Base-by-base conservation (phyloP, 345 rosid genomes). In the Cardiospermum halicacabum region DNA sequence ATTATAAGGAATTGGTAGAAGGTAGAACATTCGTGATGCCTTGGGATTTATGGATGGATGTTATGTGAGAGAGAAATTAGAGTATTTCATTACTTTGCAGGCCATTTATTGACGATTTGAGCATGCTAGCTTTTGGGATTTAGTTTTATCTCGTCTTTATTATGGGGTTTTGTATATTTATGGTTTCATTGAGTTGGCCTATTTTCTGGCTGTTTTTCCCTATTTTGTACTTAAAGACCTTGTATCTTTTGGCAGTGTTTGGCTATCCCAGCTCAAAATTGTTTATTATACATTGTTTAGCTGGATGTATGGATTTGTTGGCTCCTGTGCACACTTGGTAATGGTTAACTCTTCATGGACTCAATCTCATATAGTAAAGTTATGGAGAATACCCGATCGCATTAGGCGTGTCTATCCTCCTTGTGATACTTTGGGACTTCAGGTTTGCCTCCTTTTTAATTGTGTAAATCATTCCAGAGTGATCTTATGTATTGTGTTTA, bases 291-390 rank as follows among this genome's bases (percentile, higher is more conserved):
- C 67, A 37, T 67, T 75, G 16, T 94, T 94, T 69, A 82, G 96
- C 76, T 74, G 83, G 95, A 66, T 94, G 78, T 94, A 94, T 71
- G 96, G 97, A 64, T 78, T 82, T 66, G 96, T 84, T 37, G 99
- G 99, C 28, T 87, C 96, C 22, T 85, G 84, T 65, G 76, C 97
- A 40, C 92, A 91, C 65, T 80, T 91, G 72, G 95, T 85, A 15
- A 85, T 94, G 91, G 97, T 94, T 26, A 94, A 94, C 72, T 94
- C 99, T 72, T 94, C 97, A 13, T 94, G 99, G 99, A 94, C 97
- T 31, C 80, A 56, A 54, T 82, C 87, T 16, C 99, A 94, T 75
- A 85, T 94, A 49, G 83, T 84, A 77, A 83, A 82, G 65, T 91
- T 91, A 59, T 91, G 99, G 97, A 71, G 75, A 60, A 82, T 89